phyloP scores from a whole-genome alignment of 2,329 filamentous ascomycete genomes.

The Proliferodiscus dingleyae region DNA sequence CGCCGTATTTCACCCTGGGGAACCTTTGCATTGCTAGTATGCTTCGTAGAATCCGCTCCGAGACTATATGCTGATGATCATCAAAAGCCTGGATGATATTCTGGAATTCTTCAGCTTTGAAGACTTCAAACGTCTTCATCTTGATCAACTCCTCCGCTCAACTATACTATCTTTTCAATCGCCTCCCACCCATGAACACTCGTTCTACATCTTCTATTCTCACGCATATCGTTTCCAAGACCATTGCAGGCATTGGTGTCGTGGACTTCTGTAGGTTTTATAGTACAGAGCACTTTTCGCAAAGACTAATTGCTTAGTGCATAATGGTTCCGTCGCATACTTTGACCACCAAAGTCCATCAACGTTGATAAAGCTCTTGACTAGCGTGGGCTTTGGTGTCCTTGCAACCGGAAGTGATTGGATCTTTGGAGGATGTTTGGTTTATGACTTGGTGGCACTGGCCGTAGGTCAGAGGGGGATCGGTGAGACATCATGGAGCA shows the following conservation, averaged over 20 bases:
- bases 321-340: conserved; percentile 54
- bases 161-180: conserved; percentile 47
- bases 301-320: too few relatives aligned
- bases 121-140: conserved; percentile 51
- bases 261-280: conserved; percentile 52
- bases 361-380: conserved; percentile 44
- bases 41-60: conserved; percentile 19
- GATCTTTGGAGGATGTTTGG: conserved; percentile 55
- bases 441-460: conserved; percentile 53
- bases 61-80: background rate
- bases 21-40: conserved; percentile 55
- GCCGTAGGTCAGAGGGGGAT: conserved; percentile 47
- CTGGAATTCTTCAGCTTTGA: conserved; percentile 50
- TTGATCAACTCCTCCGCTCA: conserved; percentile 50
- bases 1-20: conserved; percentile 50
- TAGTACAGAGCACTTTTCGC: too few relatives aligned
- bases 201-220: conserved; percentile 46
- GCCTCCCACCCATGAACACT: conserved; percentile 46
- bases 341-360: conserved; percentile 44
- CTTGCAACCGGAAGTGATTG: conserved; percentile 49
- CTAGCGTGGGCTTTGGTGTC: conserved; percentile 48
- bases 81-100: conserved; percentile 53
- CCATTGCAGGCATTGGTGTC: conserved; percentile 55
- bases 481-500: conserved; percentile 43
- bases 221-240: conserved; percentile 54